Conservation (phyloP, 2,329 filamentous ascomycete species). For the Diaporthe humulicola region DNA sequence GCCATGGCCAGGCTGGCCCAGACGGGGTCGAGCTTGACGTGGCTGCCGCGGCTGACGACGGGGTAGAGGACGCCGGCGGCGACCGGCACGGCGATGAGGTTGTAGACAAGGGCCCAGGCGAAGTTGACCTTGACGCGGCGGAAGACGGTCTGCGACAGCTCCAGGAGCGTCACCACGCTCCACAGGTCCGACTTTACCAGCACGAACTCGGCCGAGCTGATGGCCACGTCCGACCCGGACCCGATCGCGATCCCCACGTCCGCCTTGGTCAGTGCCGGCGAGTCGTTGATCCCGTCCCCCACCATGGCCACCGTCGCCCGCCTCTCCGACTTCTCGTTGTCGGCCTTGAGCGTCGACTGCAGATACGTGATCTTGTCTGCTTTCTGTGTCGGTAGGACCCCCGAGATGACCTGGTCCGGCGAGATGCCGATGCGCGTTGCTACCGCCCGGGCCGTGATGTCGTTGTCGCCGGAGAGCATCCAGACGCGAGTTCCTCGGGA, state of each 20-base stretch:
- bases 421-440: conserved; percentile 82
- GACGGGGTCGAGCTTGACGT: conserved; percentile 78
- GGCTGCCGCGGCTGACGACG: conserved; percentile 61
- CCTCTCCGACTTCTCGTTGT: conserved; percentile 46
- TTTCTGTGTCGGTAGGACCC: conserved; percentile 88
- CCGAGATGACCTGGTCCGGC: conserved; percentile 81
- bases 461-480: conserved; percentile 95
- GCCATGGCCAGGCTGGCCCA: conserved; percentile 97
- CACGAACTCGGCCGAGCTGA: conserved; percentile 85
- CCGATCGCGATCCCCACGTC: conserved; percentile 90
- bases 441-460: conserved; percentile 85
- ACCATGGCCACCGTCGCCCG: conserved; percentile 81
- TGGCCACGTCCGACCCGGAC: conserved; percentile 85
- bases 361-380: conserved; percentile 77
- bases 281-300: conserved; percentile 91
- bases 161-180: conserved; percentile 79
- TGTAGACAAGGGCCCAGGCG: conserved; percentile 87
- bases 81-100: conserved; percentile 81
- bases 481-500: conserved; percentile 79
- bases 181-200: conserved; percentile 79
- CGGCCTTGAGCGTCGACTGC: conserved; percentile 64
- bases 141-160: conserved; percentile 80
- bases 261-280: conserved; percentile 82
- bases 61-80: conserved; percentile 84
- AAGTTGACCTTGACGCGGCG: conserved; percentile 87